phyloP scores from a whole-genome alignment of 768 basidiomycete genomes.

The Leucosporidium scottii region DNA sequence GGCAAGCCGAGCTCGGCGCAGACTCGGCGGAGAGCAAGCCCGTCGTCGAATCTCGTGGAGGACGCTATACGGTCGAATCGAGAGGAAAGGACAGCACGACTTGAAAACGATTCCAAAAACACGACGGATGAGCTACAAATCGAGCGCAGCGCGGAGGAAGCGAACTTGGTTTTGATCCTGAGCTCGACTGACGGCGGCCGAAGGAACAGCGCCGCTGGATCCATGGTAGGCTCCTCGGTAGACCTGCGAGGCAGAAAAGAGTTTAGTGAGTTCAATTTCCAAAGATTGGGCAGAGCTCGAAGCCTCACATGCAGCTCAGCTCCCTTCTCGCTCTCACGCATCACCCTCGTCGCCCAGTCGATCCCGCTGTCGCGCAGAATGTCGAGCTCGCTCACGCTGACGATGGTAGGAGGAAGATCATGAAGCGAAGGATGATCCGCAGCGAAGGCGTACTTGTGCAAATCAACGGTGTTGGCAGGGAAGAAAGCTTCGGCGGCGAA shows the following conservation, averaged over 20 bases:
- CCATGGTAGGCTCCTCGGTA: not conserved
- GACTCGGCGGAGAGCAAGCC: too few species aligned
- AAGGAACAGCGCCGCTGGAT: not conserved
- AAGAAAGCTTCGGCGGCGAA: not conserved
- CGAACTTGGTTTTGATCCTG: not conserved
- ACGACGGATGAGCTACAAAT: too few species aligned
- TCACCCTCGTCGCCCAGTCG: not conserved
- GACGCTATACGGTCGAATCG: too few species aligned
- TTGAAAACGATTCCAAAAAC: too few species aligned
- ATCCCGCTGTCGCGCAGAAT: not conserved
- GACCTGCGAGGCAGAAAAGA: not conserved
- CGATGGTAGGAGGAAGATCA: not conserved
- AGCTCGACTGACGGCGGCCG: not conserved
- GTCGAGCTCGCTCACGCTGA: constrained; percentile 1
- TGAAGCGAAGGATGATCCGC: not conserved
- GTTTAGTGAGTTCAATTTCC: not conserved
- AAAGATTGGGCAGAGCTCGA: not conserved
- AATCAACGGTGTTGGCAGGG: not conserved
- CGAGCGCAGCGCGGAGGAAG: not conserved
- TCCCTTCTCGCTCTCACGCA: not conserved
- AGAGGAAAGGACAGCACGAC: too few species aligned
- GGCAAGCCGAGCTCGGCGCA: too few species aligned
- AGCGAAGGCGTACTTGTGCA: not conserved
- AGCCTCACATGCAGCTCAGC: not conserved
- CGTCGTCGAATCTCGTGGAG: too few species aligned